Base-by-base conservation (phyloP, 2,329 filamentous ascomycete genomes). In the Aspergillus caelatus region DNA sequence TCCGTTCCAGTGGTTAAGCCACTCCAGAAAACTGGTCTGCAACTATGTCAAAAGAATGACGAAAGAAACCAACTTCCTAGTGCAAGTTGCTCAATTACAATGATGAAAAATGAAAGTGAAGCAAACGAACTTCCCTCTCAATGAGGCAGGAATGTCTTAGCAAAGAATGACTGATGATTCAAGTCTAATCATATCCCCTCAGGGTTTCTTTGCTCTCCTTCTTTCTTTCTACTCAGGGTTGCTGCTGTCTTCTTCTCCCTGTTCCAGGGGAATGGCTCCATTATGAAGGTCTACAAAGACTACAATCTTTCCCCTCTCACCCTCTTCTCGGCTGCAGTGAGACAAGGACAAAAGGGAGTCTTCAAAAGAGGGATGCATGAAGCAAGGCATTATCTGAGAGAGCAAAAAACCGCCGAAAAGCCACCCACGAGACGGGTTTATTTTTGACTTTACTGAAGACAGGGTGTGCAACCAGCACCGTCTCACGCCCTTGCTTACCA, bases 261-360 rank as follows among this genome's bases (percentile, higher is more conserved):
- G 36, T 59, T 55, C 60, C 59, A 62, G 66, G 66, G 62, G 52
- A 64, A 45, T 36, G 57, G 56, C 57, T 53, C 26, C 53, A 48
- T 65, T 65, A 50, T 65, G 62, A 67, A 63, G 60, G 55, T 41
- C 62, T 59, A 43, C 50, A 46, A 43, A 28, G 28, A 21, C 48
- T 46, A 52, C 50, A 54, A 54, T 21, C 23, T 30, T 45, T 50
- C 41, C 41, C 28, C 39, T 41, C 16, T 19, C 16, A 10, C 7
- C 39, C 19, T n/a, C n/a, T 30, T 16, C 14, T 23, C 48, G 19
- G 9, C 21, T 28, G 28, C 26, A 52, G 46, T 52, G 34, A 50
- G 46, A 50, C 48, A 59, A 53, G 48, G 54, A 39, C 32, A 23
- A 39, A 39, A 55, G 34, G 52, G 52, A 45, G 53, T 54, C 30